A percentile compares a stretch with the other conserved stretches of the same genome.
Conservation (phyloP, 345 rosid species). For the Citrus glauca region DNA sequence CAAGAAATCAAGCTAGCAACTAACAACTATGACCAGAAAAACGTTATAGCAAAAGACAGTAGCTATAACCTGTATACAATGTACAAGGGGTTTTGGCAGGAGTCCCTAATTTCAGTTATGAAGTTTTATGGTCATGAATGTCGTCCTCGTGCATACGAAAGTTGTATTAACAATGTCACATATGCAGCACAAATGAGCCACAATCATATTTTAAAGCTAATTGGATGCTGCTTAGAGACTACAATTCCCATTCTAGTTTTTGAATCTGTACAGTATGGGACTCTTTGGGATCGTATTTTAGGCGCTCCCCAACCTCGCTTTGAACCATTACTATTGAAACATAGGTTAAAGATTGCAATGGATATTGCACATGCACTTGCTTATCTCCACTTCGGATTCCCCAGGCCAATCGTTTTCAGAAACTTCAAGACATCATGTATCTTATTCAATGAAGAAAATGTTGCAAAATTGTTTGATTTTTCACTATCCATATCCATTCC, state of each 20-base stretch:
- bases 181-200: not conserved
- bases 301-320: not conserved
- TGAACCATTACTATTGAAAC: not conserved
- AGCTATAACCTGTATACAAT: not conserved
- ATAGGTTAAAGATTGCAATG: not conserved
- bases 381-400: conserved; percentile 20
- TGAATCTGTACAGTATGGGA: not conserved
- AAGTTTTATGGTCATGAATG: not conserved
- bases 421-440: not conserved
- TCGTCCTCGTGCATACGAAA: not conserved
- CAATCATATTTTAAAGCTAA: not conserved
- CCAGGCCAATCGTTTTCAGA: conserved; percentile 12
- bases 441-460: not conserved
- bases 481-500: conserved; percentile 11
- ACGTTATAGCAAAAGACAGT: not conserved
- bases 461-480: conserved; percentile 17
- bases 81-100: conserved; percentile 7
- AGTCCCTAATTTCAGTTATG: conserved; percentile 7
- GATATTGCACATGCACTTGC: conserved; percentile 12
- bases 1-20: conserved; percentile 13
- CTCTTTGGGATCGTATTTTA: not conserved
- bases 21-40: not conserved
- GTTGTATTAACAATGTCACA: not conserved
- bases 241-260: not conserved
- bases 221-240: not conserved